Evolutionary conservation across 73 alveolate species (phyloP).

Genomic region (Paramecium primaurelia): DNA sequence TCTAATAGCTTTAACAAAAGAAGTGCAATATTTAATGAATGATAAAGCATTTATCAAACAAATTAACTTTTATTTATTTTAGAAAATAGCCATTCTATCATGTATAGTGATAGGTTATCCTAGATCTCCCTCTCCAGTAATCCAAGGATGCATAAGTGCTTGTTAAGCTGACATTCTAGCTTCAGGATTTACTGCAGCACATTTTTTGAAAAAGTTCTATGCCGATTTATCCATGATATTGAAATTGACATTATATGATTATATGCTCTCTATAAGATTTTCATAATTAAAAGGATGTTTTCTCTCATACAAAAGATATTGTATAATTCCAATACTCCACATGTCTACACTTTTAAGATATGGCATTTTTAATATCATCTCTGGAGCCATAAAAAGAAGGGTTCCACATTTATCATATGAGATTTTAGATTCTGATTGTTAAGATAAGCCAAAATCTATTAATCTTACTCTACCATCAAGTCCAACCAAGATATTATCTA

Average conservation of each 20-base stretch:
- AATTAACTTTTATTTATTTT: neutral
- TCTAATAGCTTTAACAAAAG: neutral
- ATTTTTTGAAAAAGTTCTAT: slow-evolving; percentile 3
- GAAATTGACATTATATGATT: neutral
- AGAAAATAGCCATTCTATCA: slow-evolving; percentile 16
- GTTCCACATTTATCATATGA: slow-evolving; percentile 75
- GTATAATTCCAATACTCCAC: slow-evolving; percentile 73
- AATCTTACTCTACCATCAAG: slow-evolving; percentile 25
- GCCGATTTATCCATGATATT: neutral
- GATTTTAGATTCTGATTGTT: slow-evolving; percentile 50
- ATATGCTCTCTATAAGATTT: neutral
- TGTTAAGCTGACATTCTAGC: slow-evolving; percentile 18
- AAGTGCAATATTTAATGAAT: neutral
- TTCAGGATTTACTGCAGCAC: slow-evolving; percentile 25
- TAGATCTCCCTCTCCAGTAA: neutral
- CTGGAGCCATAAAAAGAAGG: slow-evolving; percentile 77
- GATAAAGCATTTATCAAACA: neutral
- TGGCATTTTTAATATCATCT: slow-evolving; percentile 66
- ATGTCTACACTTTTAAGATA: slow-evolving; percentile 67
- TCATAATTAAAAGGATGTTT: slow-evolving; percentile 55
- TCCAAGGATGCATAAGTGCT: neutral
- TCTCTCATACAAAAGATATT: slow-evolving; percentile 63
- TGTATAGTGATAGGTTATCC: slow-evolving; percentile 12
- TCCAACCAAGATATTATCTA: slow-evolving; percentile 61
- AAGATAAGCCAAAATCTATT: slow-evolving; percentile 77